A percentile compares a stretch with the other conserved stretches of the same genome.
Conservation (phyloP, 768 basidiomycete genomes). For the Collybiopsis luxurians region DNA sequence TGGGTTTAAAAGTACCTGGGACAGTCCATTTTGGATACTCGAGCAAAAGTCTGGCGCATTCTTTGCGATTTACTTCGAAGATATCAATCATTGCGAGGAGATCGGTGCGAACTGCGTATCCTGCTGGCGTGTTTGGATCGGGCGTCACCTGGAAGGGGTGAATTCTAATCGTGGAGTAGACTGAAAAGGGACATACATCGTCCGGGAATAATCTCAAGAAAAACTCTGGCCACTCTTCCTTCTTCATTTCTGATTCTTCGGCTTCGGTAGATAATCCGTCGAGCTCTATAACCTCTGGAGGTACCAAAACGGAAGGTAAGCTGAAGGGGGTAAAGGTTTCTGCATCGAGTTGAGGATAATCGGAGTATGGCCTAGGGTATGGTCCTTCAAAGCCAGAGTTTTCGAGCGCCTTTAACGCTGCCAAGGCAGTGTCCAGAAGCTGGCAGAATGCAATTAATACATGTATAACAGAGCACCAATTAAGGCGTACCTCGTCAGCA, state of each 20-base stretch:
- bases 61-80: constrained; percentile 95
- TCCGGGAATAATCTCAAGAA: constrained; percentile 66
- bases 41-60: constrained; percentile 83
- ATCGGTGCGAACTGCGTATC: constrained; percentile 75
- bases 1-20: constrained; percentile 81
- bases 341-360: constrained; percentile 41
- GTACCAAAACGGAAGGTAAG: constrained; percentile 78
- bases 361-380: constrained; percentile 64
- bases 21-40: constrained; percentile 84
- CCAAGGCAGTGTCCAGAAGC: constrained; percentile 75
- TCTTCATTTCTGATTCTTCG: constrained; percentile 71
- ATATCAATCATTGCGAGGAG: constrained; percentile 80
- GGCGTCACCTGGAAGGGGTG: constrained; percentile 61
- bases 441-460: neutral
- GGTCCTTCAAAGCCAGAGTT: constrained; percentile 57
- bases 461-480: neutral
- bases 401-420: constrained; percentile 60
- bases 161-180: neutral
- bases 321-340: constrained; percentile 49
- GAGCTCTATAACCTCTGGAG: constrained; percentile 83
- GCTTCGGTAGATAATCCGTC: constrained; percentile 68
- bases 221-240: constrained; percentile 81
- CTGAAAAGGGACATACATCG: constrained; percentile 31
- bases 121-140: constrained; percentile 66
- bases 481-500: constrained; percentile 57